Evolutionary conservation across 2,329 filamentous ascomycete genomes (phyloP).

Genomic region (Geosmithia flava): DNA sequence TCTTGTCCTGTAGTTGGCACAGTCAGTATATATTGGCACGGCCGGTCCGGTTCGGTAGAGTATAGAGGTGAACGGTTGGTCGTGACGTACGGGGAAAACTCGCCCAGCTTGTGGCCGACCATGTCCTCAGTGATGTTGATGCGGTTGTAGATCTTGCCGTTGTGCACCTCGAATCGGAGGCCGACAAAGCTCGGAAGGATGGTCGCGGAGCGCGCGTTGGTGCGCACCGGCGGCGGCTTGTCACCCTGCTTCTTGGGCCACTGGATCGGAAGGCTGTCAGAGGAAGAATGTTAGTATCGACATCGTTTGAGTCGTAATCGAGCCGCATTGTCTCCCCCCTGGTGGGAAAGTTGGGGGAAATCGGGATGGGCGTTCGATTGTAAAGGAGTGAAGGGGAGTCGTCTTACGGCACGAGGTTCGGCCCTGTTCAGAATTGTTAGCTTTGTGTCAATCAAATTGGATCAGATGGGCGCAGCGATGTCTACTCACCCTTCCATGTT

Average conservation of each 20-base stretch:
- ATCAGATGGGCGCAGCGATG: background rate
- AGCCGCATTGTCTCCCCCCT: background rate
- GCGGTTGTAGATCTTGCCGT: constrained; percentile 78
- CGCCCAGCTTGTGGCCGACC: constrained; percentile 90
- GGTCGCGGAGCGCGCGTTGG: constrained; percentile 76
- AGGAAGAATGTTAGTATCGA: constrained; percentile 1
- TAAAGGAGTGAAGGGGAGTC: background rate
- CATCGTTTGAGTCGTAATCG: constrained; percentile 4
- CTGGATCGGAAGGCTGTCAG: constrained; percentile 48
- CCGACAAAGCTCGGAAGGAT: constrained; percentile 90
- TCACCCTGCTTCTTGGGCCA: constrained; percentile 46
- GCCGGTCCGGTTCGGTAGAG: background rate
- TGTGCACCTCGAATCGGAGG: constrained; percentile 80
- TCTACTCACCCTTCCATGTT: constrained; percentile 68
- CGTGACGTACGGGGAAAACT: constrained; percentile 69
- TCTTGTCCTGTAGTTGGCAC: constrained; percentile 26
- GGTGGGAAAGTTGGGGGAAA: background rate
- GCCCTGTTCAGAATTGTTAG: constrained; percentile 23
- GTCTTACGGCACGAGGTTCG: constrained; percentile 41
- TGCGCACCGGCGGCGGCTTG: constrained; percentile 61
- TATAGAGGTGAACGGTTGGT: background rate
- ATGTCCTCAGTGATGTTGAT: constrained; percentile 85
- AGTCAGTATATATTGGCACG: background rate
- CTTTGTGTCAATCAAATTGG: background rate
- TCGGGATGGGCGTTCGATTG: background rate